A percentile compares a stretch with the other conserved stretches of the same genome.
phyloP scores from a whole-genome alignment of 2,329 filamentous ascomycete genomes.

The Nannizziopsis barbatae region DNA sequence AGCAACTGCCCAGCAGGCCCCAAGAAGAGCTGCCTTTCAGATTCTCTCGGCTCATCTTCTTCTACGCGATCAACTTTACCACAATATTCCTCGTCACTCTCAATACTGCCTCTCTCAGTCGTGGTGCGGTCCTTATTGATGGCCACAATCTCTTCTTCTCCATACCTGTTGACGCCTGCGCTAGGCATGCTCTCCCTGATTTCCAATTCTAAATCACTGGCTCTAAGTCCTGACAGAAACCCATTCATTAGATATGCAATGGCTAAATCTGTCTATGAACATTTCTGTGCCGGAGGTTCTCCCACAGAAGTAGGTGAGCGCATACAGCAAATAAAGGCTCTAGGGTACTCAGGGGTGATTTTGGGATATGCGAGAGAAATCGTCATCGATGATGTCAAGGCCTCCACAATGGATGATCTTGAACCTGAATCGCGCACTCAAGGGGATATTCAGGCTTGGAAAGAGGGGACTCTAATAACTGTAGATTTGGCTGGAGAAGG shows the following conservation, averaged over 20 bases:
- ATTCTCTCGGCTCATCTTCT: slow-evolving; percentile 6
- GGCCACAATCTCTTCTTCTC: slow-evolving; percentile 16
- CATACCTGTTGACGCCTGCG: slow-evolving; percentile 52
- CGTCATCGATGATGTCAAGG: slow-evolving; percentile 47
- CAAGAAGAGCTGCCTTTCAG: slow-evolving; percentile 3
- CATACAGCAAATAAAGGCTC: slow-evolving; percentile 53
- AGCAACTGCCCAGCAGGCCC: not conserved
- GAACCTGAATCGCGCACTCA: not conserved
- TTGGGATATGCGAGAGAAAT: slow-evolving; percentile 76
- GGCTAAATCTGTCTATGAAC: slow-evolving; percentile 75
- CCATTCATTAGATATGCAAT: slow-evolving; percentile 57
- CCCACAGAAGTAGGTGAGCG: slow-evolving; percentile 55
- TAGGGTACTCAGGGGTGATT: slow-evolving; percentile 76
- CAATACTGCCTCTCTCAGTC: slow-evolving; percentile 15
- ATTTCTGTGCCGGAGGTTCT: slow-evolving; percentile 80
- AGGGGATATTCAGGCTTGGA: slow-evolving; percentile 46
- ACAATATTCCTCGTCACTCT: slow-evolving; percentile 11
- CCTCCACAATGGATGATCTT: slow-evolving; percentile 6
- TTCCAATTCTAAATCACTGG: slow-evolving; percentile 54
- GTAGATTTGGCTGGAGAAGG: slow-evolving; percentile 40
- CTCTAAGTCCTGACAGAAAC: slow-evolving; percentile 67
- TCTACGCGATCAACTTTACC: slow-evolving; percentile 1
- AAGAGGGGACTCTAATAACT: slow-evolving; percentile 61
- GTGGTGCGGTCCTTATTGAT: slow-evolving; percentile 15
- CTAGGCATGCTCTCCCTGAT: slow-evolving; percentile 56